Conservation (phyloP, 345 rosid genomes). For the Anastatica hierochuntica region DNA sequence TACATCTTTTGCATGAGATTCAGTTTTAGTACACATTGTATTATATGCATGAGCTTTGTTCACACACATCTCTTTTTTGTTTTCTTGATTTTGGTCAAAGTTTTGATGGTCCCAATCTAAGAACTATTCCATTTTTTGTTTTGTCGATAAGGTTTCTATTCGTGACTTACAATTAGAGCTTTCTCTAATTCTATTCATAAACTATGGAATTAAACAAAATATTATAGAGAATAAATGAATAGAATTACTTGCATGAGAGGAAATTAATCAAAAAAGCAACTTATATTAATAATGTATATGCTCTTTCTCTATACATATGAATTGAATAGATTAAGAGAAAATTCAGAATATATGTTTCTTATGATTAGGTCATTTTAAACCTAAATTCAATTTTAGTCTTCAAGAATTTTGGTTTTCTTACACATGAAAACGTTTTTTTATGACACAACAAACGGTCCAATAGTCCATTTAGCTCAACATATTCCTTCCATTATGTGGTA, state of each 20-base stretch:
- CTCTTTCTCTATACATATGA: too few relatives aligned
- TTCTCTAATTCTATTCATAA: neutral
- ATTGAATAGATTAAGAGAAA: too few relatives aligned
- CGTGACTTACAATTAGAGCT: neutral
- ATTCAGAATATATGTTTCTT: too few relatives aligned
- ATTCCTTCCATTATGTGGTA: too few relatives aligned
- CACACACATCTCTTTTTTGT: neutral
- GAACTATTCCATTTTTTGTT: neutral
- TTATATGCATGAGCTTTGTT: conserved; percentile 19
- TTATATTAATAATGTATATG: too few relatives aligned
- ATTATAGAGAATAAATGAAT: conserved; percentile 3
- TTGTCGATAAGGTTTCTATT: neutral
- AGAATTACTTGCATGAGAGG: conserved; percentile 13
- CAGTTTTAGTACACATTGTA: conserved; percentile 5
- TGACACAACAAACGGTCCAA: too few relatives aligned
- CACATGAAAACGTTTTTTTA: too few relatives aligned
- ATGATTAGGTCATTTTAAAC: too few relatives aligned
- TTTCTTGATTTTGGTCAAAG: neutral
- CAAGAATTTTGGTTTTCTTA: too few relatives aligned
- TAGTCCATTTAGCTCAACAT: too few relatives aligned
- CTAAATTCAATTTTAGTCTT: too few relatives aligned
- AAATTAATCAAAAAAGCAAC: neutral
- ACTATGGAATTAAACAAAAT: neutral
- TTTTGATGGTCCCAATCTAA: neutral
- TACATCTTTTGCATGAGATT: conserved; percentile 3